Evolutionary conservation across 2,329 filamentous ascomycete genomes (phyloP), one percentile per base, ranked within the genome.

Genomic region (Biscogniauxia marginata): DNA sequence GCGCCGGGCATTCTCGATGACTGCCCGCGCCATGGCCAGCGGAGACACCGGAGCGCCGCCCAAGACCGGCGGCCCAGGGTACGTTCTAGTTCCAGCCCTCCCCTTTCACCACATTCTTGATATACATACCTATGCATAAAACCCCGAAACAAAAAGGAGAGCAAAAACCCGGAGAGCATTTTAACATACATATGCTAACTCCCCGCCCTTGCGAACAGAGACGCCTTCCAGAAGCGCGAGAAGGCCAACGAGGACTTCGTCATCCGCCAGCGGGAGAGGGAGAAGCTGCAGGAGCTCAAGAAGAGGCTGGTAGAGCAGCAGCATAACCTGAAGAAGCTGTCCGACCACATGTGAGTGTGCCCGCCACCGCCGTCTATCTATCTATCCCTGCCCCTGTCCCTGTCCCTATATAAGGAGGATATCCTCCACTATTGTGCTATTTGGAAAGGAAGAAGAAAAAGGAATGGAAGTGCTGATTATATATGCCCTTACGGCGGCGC

Each of bases 191-290:
- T n/a, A 20, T 11, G 34, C 30, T 39, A 39, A 39, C 11, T n/a
- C n/a, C 6, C 13, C 11, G 30, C 30, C n/a, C 20, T 7, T 7
- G 8, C n/a, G 52, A 48, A 66, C 64, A 96, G 93, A 67, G 93
- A 99, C 73, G 86, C 91, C 55, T 99, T 97, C 84, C 91, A 88
- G 78, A 89, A 88, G 78, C 91, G 95, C 68, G 95, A 99, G 78
- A 84, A 88, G 73, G 93, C 93, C 65, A 83, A 79, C 72, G 95
- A 98, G 80, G 88, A 92, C 74, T 84, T 85, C 67, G 90, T 89
- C 77, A 92, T 99, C 77, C 85, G 86, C 70, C 80, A 89, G 79
- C 90, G 92, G 72, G 95, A 98, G 84, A 85, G 86, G 78, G 87
- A 93, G 79, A 97, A 96, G 91, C 88, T 97, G 61, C 67, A 83